These are phyloP conservation scores for Aspergillus pseudoglaucus DNA, from an alignment of 2,329 filamentous ascomycete genomes.

Conservation along the genomic window DNA sequence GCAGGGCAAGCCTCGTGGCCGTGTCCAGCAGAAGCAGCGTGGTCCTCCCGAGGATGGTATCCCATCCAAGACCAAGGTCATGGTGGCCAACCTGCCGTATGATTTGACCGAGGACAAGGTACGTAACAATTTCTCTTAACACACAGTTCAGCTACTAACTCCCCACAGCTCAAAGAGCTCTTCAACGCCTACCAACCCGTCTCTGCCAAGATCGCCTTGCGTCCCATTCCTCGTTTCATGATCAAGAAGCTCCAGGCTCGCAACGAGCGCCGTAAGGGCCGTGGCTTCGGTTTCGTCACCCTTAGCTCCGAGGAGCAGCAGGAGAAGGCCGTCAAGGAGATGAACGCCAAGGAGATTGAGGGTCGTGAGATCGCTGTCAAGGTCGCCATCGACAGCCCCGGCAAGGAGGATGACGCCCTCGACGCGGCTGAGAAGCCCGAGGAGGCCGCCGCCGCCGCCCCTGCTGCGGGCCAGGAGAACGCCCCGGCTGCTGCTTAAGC, in stretches of 20 bases:
- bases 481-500: conserved; percentile 32
- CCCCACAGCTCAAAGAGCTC: conserved; percentile 82
- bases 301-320: conserved; percentile 92
- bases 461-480: conserved; percentile 35
- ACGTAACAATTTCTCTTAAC: conserved; percentile 22
- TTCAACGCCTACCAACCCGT: conserved; percentile 87
- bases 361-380: conserved; percentile 99
- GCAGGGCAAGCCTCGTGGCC: conserved; percentile 36
- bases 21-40: conserved; percentile 67
- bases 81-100: conserved; percentile 99
- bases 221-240: conserved; percentile 98
- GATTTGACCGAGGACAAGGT: conserved; percentile 97
- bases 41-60: conserved; percentile 96
- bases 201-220: conserved; percentile 96
- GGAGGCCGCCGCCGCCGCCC: conserved; percentile 27
- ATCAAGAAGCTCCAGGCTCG: conserved; percentile 99
- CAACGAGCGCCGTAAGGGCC: conserved; percentile 96
- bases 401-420: conserved; percentile 83
- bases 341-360: conserved; percentile 99
- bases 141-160: conserved; percentile 19
- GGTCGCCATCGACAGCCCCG: conserved; percentile 98
- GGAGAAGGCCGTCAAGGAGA: conserved; percentile 93
- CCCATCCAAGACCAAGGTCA: conserved; percentile 99
- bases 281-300: conserved; percentile 97
- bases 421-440: conserved; percentile 42